A percentile compares a stretch with the other conserved stretches of the same genome.
These are phyloP conservation scores for Trichosporon sp. DNA, from an alignment of 1,284 basidiomycete genomes.

Conservation along the genomic window DNA sequence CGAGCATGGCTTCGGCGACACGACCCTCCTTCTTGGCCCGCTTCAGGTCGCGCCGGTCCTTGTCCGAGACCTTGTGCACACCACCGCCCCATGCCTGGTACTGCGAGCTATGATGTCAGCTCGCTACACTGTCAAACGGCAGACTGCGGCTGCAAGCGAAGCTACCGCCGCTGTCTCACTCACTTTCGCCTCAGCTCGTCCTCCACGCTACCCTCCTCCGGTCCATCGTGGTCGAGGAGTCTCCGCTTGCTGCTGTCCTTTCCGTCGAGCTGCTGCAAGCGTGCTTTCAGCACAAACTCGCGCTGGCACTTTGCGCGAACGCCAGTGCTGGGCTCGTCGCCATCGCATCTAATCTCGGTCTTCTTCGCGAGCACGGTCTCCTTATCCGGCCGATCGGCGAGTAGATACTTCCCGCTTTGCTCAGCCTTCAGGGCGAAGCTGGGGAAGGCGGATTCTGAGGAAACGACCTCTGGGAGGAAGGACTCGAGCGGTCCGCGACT, in stretches of 20 bases:
- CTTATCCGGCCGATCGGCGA: slow-evolving; percentile 19
- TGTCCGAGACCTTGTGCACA: slow-evolving; percentile 56
- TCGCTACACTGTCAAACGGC: too few species aligned
- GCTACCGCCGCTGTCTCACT: slow-evolving; percentile 14
- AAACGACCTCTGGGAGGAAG: slow-evolving; percentile 31
- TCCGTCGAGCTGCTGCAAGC: slow-evolving; percentile 28
- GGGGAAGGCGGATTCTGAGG: slow-evolving; percentile 28
- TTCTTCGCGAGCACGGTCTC: slow-evolving; percentile 30
- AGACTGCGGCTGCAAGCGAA: background rate
- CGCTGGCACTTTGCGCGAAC: slow-evolving; percentile 86
- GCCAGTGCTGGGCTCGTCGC: slow-evolving; percentile 71
- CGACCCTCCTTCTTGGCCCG: slow-evolving; percentile 79
- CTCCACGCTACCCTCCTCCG: slow-evolving; percentile 46
- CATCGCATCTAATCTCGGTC: slow-evolving; percentile 71
- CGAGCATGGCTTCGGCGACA: slow-evolving; percentile 78
- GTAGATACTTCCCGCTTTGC: slow-evolving; percentile 36
- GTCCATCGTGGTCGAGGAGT: slow-evolving; percentile 55
- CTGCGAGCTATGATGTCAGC: slow-evolving; percentile 49
- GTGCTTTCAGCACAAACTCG: slow-evolving; percentile 80
- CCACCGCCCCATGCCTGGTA: slow-evolving; percentile 83
- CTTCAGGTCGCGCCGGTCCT: slow-evolving; percentile 65
- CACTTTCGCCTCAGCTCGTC: slow-evolving; percentile 49
- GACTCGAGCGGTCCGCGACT: slow-evolving; percentile 47
- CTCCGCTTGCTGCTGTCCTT: slow-evolving; percentile 45
- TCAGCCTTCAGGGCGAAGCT: slow-evolving; percentile 27